Base-by-base conservation (phyloP, 2,329 filamentous ascomycete species). In the Neurospora crassa region DNA sequence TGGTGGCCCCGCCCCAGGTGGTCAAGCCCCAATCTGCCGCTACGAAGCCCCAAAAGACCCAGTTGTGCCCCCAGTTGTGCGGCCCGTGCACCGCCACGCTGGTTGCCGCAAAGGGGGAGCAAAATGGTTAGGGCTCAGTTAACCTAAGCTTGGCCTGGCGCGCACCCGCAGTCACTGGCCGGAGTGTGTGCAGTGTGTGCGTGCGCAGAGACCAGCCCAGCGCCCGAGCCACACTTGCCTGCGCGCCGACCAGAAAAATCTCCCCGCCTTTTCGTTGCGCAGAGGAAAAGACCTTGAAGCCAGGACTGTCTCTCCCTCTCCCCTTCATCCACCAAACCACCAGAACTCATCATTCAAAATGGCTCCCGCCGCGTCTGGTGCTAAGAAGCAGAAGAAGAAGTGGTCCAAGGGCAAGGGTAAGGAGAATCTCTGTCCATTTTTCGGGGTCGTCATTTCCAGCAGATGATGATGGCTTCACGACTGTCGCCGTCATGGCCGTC, bases 321-420 rank as follows among this genome's bases (percentile, higher is more conserved):
- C 69, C 70, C 74, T 75, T 72, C 73, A 73, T 77, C 75, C 75
- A 77, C 72, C 76, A 74, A 77, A 77, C 71, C 76, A 74, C 76
- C 77, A 76, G 75, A 79, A 74, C 75, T 79, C 70, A 79, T 75
- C 76, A 78, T 76, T 80, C 80, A 83, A 82, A 76, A 84, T 84
- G 83, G 83, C 83, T 77, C 83, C 83, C 81, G 82, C 82, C 78
- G 78, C 79, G 81, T 85, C 89, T 80, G 89, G 89, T 82, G 90
- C 87, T 80, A 92, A 92, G 88, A 92, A 92, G 86, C 89, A 91
- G 84, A 92, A 92, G 90, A 92, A 92, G 89, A 92, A 92, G 89
- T 91, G 90, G 90, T 84, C 83, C 74, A 84, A 84, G 81, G 78
- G 80, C 75, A 87, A 83, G 93, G 92, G 94, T 88, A 95, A 92